These are phyloP conservation scores for Aspergillus neoniger DNA, from an alignment of 2,329 filamentous ascomycete species.

Conservation along the genomic window DNA sequence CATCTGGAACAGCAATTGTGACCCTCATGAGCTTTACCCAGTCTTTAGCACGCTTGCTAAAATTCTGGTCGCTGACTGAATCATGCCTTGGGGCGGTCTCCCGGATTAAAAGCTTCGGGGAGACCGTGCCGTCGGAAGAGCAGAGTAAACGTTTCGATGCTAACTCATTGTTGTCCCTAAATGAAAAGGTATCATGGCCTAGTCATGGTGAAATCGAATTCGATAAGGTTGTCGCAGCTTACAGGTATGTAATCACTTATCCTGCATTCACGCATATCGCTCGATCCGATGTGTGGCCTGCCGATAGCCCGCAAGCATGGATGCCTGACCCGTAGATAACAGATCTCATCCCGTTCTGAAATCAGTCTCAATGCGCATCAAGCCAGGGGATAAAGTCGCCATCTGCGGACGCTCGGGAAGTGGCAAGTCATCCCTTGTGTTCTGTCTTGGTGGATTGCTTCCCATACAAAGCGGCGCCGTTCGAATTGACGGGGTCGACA, in stretches of 20 bases:
- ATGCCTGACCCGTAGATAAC: background rate
- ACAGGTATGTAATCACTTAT: background rate
- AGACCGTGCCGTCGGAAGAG: background rate
- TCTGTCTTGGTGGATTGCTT: background rate
- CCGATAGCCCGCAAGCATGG: too few relatives aligned
- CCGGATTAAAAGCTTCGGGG: background rate
- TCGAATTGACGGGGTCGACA: background rate
- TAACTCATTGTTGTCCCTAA: too few relatives aligned
- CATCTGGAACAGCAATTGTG: background rate
- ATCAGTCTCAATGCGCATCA: background rate
- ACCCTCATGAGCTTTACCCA: constrained; percentile 2
- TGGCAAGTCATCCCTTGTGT: background rate
- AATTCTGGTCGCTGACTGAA: background rate
- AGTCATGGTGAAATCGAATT: background rate
- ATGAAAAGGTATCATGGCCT: background rate
- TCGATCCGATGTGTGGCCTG: too few relatives aligned
- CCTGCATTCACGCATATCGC: background rate
- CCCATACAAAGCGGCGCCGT: background rate
- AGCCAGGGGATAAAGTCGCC: background rate
- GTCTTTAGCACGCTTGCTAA: background rate
- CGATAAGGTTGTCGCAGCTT: background rate
- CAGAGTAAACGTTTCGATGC: background rate
- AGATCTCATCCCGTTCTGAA: background rate
- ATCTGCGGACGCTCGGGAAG: background rate
- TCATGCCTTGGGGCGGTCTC: background rate